These are phyloP conservation scores for Paramarasmius palmivorus DNA, from an alignment of 1,284 basidiomycete species.

Conservation along the genomic window DNA sequence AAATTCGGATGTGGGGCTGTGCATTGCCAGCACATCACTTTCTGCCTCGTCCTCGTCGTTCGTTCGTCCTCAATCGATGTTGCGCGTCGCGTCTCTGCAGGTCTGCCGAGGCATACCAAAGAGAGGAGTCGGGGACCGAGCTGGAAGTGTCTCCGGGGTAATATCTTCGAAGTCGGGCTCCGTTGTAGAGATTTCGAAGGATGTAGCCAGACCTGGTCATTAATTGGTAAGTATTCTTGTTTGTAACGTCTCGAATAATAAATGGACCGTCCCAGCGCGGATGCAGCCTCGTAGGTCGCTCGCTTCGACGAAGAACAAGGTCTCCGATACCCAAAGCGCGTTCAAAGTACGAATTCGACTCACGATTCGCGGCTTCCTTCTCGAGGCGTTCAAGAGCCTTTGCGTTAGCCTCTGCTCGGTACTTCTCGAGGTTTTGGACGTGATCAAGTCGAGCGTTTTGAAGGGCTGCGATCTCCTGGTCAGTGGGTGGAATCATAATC, in stretches of 20 bases:
- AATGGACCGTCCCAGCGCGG: slow-evolving; percentile 15
- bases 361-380: background rate
- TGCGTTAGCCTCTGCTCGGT: slow-evolving; percentile 7
- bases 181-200: slow-evolving; percentile 6
- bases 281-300: slow-evolving; percentile 10
- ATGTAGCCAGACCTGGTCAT: slow-evolving; percentile 1
- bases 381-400: slow-evolving; percentile 5
- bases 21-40: no score
- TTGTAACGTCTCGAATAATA: slow-evolving; percentile 7
- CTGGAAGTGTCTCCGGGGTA: no score
- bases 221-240: slow-evolving; percentile 3
- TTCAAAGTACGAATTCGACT: slow-evolving; percentile 5
- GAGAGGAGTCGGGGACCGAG: background rate
- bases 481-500: slow-evolving; percentile 8
- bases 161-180: slow-evolving; percentile 4
- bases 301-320: slow-evolving; percentile 5
- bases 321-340: slow-evolving; percentile 8
- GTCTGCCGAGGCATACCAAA: slow-evolving; percentile 13
- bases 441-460: slow-evolving; percentile 3
- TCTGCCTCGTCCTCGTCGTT: slow-evolving; percentile 4
- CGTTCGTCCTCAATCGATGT: no score
- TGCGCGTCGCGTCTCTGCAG: slow-evolving; percentile 8
- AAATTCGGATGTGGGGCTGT: no score
- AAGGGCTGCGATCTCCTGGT: slow-evolving; percentile 5
- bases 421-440: slow-evolving; percentile 9